phyloP scores from a whole-genome alignment of 2,329 filamentous ascomycete species.

The Scytalidium sp. region DNA sequence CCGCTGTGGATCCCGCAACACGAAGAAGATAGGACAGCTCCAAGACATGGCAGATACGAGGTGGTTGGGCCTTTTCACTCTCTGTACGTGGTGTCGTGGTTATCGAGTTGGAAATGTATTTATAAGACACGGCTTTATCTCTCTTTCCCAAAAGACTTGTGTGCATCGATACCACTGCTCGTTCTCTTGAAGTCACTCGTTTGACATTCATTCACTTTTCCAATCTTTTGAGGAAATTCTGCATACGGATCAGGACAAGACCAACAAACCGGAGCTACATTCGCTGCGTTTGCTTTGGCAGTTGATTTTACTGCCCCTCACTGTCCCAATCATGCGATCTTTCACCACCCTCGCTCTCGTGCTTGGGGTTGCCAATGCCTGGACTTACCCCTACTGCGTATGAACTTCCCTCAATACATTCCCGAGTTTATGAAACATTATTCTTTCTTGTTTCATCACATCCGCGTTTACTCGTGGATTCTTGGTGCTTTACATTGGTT shows the following conservation, averaged over 20 bases:
- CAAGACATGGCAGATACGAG: background rate
- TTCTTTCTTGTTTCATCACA: background rate
- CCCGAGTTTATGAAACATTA: background rate
- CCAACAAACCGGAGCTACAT: too few relatives aligned
- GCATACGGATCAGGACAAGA: background rate
- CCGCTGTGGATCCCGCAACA: background rate
- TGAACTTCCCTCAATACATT: slow-evolving; percentile 3
- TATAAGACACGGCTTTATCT: background rate
- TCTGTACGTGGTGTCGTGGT: background rate
- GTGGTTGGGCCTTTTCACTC: background rate
- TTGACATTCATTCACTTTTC: background rate
- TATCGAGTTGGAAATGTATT: background rate
- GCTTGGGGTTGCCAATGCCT: slow-evolving; percentile 13
- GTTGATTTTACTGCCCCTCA: background rate
- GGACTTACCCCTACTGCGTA: slow-evolving; percentile 20
- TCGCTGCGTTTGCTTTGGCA: background rate
- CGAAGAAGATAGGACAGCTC: background rate
- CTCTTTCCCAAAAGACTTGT: background rate
- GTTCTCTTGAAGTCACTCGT: background rate
- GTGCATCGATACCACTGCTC: background rate
- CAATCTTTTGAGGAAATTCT: background rate
- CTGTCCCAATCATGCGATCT: background rate
- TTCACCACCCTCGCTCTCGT: slow-evolving; percentile 2
- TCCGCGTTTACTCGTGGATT: background rate
- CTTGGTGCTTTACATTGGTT: slow-evolving; percentile 9